Conservation (phyloP, 345 rosid genomes). For the Geranium brycei region DNA sequence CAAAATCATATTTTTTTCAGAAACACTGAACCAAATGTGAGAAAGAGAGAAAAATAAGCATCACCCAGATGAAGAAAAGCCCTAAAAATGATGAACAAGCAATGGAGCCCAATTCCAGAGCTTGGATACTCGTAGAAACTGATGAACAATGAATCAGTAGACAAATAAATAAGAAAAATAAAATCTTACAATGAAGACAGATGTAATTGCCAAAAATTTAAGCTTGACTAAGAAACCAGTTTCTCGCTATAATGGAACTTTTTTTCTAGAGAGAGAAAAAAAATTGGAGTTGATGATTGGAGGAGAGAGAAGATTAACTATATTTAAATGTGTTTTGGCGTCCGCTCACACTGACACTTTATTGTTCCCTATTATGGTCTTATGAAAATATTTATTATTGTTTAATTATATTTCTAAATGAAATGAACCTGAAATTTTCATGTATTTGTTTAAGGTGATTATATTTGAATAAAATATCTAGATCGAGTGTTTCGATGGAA, state of each 20-base stretch:
- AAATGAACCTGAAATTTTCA: too few relatives aligned
- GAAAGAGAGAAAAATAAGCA: too few relatives aligned
- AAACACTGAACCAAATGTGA: too few relatives aligned
- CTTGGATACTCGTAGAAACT: too few relatives aligned
- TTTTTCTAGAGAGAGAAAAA: background rate
- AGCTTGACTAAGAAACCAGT: background rate
- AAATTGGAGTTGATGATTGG: constrained; percentile 13
- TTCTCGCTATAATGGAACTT: background rate
- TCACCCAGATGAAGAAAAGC: background rate
- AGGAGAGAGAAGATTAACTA: constrained; percentile 18
- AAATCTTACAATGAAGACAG: background rate
- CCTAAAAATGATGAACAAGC: background rate
- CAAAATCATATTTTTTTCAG: too few relatives aligned
- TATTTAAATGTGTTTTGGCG: constrained; percentile 29
- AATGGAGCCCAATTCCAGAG: background rate
- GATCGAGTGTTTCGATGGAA: too few relatives aligned
- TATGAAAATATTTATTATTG: too few relatives aligned
- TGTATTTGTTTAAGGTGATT: too few relatives aligned
- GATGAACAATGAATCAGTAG: too few relatives aligned
- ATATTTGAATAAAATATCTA: too few relatives aligned
- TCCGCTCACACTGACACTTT: constrained; percentile 15
- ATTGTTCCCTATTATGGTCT: background rate
- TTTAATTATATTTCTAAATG: too few relatives aligned
- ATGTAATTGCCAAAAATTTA: background rate
- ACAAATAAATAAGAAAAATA: too few relatives aligned